phyloP scores from a whole-genome alignment of 495 filamentous ascomycete species.

The Jackrogersella multiformis region DNA sequence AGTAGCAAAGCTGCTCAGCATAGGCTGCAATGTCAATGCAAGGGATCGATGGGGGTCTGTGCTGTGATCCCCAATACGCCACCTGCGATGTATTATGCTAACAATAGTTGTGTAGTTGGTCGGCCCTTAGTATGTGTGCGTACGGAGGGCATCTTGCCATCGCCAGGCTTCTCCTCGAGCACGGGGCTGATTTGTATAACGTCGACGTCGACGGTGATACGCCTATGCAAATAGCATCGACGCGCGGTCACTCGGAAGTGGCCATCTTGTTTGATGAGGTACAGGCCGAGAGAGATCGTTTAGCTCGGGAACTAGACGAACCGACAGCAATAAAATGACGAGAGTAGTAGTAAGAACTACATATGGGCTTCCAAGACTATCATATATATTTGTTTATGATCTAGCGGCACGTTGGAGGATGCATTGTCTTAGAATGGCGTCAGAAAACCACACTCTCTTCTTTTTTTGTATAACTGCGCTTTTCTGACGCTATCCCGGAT shows the following conservation, averaged over 20 bases:
- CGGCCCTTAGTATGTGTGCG: slow-evolving; percentile 44
- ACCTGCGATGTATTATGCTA: slow-evolving; percentile 5
- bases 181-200: slow-evolving; percentile 46
- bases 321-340: slow-evolving; percentile 15
- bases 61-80: neutral
- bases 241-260: slow-evolving; percentile 42
- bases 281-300: slow-evolving; percentile 35
- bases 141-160: slow-evolving; percentile 41
- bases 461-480: neutral
- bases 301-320: slow-evolving; percentile 40
- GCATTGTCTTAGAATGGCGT: neutral
- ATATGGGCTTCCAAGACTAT: neutral
- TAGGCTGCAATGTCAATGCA: slow-evolving; percentile 43
- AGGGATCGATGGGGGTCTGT: slow-evolving; percentile 37
- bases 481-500: slow-evolving; percentile 4
- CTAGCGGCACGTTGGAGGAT: slow-evolving; percentile 1
- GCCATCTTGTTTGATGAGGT: slow-evolving; percentile 42
- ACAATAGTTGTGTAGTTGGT: slow-evolving; percentile 31
- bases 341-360: neutral
- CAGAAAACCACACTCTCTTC: neutral
- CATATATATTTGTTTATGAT: neutral
- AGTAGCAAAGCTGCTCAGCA: slow-evolving; percentile 37
- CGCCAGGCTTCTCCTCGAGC: slow-evolving; percentile 40
- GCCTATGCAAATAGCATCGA: slow-evolving; percentile 40
- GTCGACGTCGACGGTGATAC: slow-evolving; percentile 43